Evolutionary conservation across 139 green algal species (phyloP), one percentile per base, ranked within the genome.

Genomic region (Closterium sp.): DNA sequence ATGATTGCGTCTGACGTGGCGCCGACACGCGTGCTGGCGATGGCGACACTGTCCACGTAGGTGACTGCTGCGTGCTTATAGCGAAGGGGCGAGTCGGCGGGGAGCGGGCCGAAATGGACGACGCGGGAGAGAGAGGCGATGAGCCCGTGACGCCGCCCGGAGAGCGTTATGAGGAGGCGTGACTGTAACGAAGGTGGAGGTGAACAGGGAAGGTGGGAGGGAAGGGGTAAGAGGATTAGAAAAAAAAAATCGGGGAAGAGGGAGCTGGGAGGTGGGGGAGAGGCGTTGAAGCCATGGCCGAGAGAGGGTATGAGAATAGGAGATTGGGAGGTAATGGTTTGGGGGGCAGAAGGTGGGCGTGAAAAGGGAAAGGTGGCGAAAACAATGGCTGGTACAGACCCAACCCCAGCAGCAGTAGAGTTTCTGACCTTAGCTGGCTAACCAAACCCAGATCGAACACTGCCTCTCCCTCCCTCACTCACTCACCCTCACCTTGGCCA

Each of bases 41-140:
- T 87, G 21, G 85, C 85, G 2, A 87, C 85, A 27, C 28, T 31
- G n/a, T 87, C 85, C 21, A 87, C 85, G 85, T 87, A 87, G 9
- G 85, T 87, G 27, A 87, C 85, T 4, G 85, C 85, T 27, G n/a
- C 5, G 85, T 87, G 85, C 85, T 87, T 87, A 27, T 31, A 24
- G n/a, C 85, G 85, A 87, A 87, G 85, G 28, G n/a, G 28, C n/a
- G 85, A 87, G 85, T 87, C 85, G 27, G n/a, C 1, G 85, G 85
- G 85, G 28, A 87, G 28, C 28, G 85, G 21, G 2, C 85, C 85
- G 10, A 87, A 30, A 21, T 87, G 85, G n/a, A 87, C 1, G 85
- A 87, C 85, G 22, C 85, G 85, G 85, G 85, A 30, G n/a, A 87
- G 28, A 87, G 85, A 87, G 85, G 85, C 85, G 85, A 87, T 87